A percentile compares a stretch with the other conserved stretches of the same genome.
Evolutionary conservation across 257 asterid species (phyloP).

Genomic region (Nicotiana noctiflora): DNA sequence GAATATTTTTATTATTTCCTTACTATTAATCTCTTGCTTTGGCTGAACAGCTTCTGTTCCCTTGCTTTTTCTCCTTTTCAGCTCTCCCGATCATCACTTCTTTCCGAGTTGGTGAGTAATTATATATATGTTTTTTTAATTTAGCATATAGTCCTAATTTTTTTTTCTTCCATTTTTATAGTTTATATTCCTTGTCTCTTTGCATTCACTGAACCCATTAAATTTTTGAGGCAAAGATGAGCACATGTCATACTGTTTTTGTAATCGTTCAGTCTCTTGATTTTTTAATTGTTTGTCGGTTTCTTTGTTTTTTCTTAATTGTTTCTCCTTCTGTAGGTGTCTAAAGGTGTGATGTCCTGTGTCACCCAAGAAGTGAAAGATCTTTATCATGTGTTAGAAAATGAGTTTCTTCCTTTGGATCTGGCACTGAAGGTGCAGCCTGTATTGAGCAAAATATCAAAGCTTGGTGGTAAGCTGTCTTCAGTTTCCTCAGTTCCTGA

Average conservation of each 20-base stretch:
- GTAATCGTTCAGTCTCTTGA: neutral
- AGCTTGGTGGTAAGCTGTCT: conserved; percentile 72
- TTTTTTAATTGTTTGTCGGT: neutral
- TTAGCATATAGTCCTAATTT: neutral
- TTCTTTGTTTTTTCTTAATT: neutral
- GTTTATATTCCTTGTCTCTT: neutral
- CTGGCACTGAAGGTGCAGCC: conserved; percentile 71
- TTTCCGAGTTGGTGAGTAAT: conserved; percentile 66
- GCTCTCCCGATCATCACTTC: conserved; percentile 81
- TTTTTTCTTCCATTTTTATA: neutral
- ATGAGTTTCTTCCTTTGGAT: conserved; percentile 63
- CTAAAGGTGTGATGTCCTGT: conserved; percentile 89
- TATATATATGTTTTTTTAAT: neutral
- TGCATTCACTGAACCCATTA: neutral
- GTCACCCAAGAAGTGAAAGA: conserved; percentile 86
- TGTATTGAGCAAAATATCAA: conserved; percentile 52
- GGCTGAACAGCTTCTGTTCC: neutral
- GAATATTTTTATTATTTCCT: neutral
- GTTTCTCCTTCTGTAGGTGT: conserved; percentile 35
- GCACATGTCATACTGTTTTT: neutral
- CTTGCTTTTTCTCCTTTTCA: conserved; percentile 31
- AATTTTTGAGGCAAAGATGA: neutral
- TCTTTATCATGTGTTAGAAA: conserved; percentile 61
- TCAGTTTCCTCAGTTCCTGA: conserved; percentile 75
- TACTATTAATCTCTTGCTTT: neutral